Percentiles rank a stretch among this genome's conserved stretches.
Conservation (phyloP, 305 asterid genomes). For the Fraxinus xanthoxyloides region DNA sequence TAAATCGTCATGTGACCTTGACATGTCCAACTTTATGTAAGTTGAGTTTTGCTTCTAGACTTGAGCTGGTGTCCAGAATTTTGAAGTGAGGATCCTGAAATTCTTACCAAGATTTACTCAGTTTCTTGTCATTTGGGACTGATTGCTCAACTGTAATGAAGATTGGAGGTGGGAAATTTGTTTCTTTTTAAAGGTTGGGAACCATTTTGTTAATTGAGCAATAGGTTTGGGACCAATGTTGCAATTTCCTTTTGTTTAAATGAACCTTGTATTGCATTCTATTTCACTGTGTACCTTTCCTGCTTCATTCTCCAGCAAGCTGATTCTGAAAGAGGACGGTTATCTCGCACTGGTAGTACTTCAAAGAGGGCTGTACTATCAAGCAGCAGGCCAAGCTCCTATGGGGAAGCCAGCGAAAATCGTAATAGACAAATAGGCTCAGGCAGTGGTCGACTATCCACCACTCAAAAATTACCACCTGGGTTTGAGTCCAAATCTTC, state of each 20-base stretch:
- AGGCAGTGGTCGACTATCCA: constrained; percentile 47
- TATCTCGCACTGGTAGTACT: constrained; percentile 52
- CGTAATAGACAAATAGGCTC: constrained; percentile 49
- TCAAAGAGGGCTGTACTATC: constrained; percentile 63
- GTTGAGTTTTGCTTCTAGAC: background rate
- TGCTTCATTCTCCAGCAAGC: constrained; percentile 40
- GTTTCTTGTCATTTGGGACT: background rate
- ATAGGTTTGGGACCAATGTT: background rate
- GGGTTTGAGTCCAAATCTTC: constrained; percentile 69
- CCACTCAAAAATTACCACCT: constrained; percentile 51
- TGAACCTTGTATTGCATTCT: background rate
- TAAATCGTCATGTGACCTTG: background rate
- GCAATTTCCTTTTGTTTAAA: background rate
- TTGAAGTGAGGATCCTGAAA: background rate
- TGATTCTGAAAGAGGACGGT: constrained; percentile 58
- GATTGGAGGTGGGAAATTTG: background rate
- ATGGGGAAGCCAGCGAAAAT: constrained; percentile 67
- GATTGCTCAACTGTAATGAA: background rate
- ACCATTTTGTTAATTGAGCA: background rate
- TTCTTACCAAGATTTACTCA: background rate
- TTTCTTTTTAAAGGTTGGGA: background rate
- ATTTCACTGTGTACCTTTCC: background rate
- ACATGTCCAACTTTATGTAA: background rate
- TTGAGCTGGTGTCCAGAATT: background rate
- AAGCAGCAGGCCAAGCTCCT: constrained; percentile 66